Evolutionary conservation across 106 monocot genomes (phyloP), one percentile per base, ranked within the genome.

Genomic region (Ottelia alismoides): DNA sequence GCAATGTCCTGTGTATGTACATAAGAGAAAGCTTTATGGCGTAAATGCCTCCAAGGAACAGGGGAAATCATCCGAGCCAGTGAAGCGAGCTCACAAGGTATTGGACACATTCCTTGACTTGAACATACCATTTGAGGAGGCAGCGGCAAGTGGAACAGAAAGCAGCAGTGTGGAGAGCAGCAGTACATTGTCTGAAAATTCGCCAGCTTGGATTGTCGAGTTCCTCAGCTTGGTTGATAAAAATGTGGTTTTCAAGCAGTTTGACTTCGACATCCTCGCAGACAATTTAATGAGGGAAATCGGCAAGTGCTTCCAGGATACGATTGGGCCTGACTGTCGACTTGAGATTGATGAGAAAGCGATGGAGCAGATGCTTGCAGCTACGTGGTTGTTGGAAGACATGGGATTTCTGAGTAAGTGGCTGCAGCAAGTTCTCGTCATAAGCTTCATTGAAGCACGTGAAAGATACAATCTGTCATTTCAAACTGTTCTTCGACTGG

Each of bases 41-140:
- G 63, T 67, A 1, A 47, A 50, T 47, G 23, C 43, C 22, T 45
- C 28, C 22, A 51, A 47, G 31, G 63, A 49, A 0, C 54, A 65
- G 25, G 5, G 46, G 6, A 61, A 57, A 18, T 55, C 40, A 25
- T 54, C 35, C 20, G 47, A 31, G 30, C 45, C 58, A 6, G 7
- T 58, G 14, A 79, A 79, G 46, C 58, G 71, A 31, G 62, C 76
- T 2, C 60, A 71, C 49, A 87, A 54, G 55, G 11, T 30, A 25
- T 49, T 57, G 9, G 61, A 53, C 25, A 27, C 62, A n/a, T 58
- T 68, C 23, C 52, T 92, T 25, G 91, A 92, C 70, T 65, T 92
- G 81, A 92, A 92, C 46, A 31, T 82, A 25, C 81, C 85, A 10
- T 62, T 76, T 2, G 84, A 81, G 22, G 91, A 85, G 69, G 25